phyloP scores from a whole-genome alignment of 1,284 basidiomycete genomes.

The Apiotrichum sp. region DNA sequence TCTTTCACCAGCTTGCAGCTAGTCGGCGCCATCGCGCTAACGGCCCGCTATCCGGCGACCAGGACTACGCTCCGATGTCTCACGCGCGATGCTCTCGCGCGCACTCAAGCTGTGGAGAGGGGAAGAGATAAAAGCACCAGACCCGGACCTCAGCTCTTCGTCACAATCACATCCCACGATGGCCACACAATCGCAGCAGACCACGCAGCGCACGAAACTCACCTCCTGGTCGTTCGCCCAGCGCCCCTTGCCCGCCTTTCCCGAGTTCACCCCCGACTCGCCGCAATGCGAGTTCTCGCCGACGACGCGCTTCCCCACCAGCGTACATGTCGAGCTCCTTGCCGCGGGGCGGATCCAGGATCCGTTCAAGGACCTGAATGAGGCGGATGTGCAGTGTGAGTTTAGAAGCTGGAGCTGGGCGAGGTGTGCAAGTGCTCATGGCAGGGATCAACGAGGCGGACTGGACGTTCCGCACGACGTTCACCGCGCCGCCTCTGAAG shows the following conservation, averaged over 20 bases:
- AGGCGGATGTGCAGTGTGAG: slow-evolving; percentile 82
- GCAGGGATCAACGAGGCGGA: slow-evolving; percentile 77
- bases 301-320: slow-evolving; percentile 57
- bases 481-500: slow-evolving; percentile 55
- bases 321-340: slow-evolving; percentile 76
- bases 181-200: slow-evolving; percentile 1
- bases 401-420: not conserved
- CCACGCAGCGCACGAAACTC: not conserved
- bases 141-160: no score
- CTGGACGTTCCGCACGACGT: slow-evolving; percentile 73
- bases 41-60: no score
- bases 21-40: no score
- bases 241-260: not conserved
- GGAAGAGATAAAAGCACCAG: no score
- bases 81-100: no score
- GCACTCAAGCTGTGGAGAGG: no score
- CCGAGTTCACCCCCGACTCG: not conserved
- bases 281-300: not conserved
- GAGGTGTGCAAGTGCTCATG: not conserved
- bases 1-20: no score
- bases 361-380: slow-evolving; percentile 67
- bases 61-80: no score
- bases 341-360: slow-evolving; percentile 66
- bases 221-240: not conserved
- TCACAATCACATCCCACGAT: not conserved